Evolutionary conservation across 116 monocot genomes (phyloP).

Genomic region (Phalaenopsis hybrid): DNA sequence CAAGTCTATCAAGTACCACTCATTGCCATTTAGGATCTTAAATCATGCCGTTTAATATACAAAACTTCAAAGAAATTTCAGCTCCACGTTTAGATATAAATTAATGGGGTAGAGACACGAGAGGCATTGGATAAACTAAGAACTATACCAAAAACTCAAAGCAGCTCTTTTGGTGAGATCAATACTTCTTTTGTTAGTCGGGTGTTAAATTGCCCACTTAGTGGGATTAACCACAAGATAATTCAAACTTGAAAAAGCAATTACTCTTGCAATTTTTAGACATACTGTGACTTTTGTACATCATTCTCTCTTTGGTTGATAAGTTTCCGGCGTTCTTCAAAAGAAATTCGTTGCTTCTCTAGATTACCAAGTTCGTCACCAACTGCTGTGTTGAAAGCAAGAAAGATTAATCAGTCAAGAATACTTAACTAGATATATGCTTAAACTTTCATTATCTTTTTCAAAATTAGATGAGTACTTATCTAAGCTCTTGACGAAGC

Average conservation of each 20-base stretch:
- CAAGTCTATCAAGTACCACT: neutral
- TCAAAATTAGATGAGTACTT: conserved; percentile 20
- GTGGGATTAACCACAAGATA: neutral
- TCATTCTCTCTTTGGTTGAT: conserved; percentile 45
- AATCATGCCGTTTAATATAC: neutral
- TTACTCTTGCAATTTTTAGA: neutral
- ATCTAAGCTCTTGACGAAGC: conserved; percentile 53
- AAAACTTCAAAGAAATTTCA: neutral
- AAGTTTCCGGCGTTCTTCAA: conserved; percentile 31
- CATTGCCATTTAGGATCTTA: neutral
- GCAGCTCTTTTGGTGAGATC: neutral
- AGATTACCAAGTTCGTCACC: conserved; percentile 32
- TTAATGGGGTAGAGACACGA: neutral
- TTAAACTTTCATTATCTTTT: neutral
- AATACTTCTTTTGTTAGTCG: neutral
- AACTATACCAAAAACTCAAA: neutral
- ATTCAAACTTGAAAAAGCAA: conserved; percentile 1
- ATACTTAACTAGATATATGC: neutral
- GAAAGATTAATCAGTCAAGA: conserved; percentile 4
- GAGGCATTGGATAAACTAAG: neutral
- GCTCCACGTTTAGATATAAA: neutral
- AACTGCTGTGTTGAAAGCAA: conserved; percentile 32
- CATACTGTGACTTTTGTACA: conserved; percentile 28
- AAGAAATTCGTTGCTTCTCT: conserved; percentile 34
- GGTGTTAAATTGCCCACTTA: neutral